Base-by-base conservation (phyloP, 305 asterid species). In the Andrographis paniculata region DNA sequence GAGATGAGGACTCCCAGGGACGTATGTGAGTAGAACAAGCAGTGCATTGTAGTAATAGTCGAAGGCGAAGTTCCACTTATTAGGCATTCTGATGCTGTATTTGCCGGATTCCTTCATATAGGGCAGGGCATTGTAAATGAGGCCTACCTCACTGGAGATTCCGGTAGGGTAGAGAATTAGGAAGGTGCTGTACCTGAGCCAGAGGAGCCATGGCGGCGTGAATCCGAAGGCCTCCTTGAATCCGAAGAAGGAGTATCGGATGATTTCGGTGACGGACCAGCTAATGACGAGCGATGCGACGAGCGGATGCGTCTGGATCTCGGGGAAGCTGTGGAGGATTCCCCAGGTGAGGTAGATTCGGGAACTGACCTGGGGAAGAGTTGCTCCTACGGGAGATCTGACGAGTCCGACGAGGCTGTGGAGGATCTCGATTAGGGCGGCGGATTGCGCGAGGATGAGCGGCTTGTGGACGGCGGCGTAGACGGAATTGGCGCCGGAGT, bases 101-200 rank as follows among this genome's bases (percentile, higher is more conserved):
- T 74, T 83, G 12, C 50, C 83, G 15, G 77, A 66, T 48, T 64
- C 80, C 83, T 59, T 72, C 65, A 76, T 37, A 53, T 62, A 79
- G 19, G 95, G 94, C 53, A 88, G 59, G 31, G 55, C 81, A 5
- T 51, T 54, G 50, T 80, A 86, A 20, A 91, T 80, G 58, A 91
- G 57, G 31, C 95, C 96, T n/a, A 86, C 85, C 48, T 91, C 99
- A 56, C 96, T 87, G 27, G 85, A 63, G 39, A 91, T 91, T 58
- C 99, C 99, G 4, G 68, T 23, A 17, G 95, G 99, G 78, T 91
- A 91, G 78, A 91, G 39, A 33, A 78, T 13, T 14, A 91, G 50
- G 60, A 91, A 91, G 63, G 95, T 80, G 28, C 92, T 91, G 77
- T 91, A 91, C 74, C 96, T 80, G 65, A 91, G 72, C 99, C 99